phyloP scores from a whole-genome alignment of 331 rosid species.

The Phaseolus coccineus region DNA sequence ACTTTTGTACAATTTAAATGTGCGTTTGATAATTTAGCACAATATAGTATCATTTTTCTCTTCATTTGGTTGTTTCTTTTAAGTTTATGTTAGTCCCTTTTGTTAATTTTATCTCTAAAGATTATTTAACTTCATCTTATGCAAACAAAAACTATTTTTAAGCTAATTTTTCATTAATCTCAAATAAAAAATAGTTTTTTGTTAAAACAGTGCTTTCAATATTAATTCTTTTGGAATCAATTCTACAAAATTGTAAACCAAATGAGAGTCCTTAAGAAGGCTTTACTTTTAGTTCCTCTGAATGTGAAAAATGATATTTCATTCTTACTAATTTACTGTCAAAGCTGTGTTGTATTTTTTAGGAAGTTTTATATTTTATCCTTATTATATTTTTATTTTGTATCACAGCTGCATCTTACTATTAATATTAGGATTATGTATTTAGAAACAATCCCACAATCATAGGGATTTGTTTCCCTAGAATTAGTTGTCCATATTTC shows the following conservation, averaged over 20 bases:
- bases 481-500: no score
- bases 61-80: conserved; percentile 11
- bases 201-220: not conserved
- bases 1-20: conserved; percentile 10
- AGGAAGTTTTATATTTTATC: no score
- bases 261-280: not conserved
- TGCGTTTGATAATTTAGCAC: conserved; percentile 25
- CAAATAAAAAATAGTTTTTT: conserved; percentile 1
- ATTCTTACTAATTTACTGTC: not conserved
- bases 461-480: no score
- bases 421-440: no score
- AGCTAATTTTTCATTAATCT: conserved; percentile 7
- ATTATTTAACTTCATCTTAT: not conserved
- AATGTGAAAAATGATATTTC: conserved; percentile 18
- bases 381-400: no score
- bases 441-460: no score
- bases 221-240: not conserved
- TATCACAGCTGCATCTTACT: no score
- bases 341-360: no score
- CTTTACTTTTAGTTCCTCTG: conserved; percentile 9
- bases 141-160: conserved; percentile 17
- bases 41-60: not conserved
- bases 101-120: conserved; percentile 6
- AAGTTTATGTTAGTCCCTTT: not conserved
- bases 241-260: conserved; percentile 3